Evolutionary conservation across 164 flowering plant species (phyloP).

Genomic region (Chimonanthus salicifolius): DNA sequence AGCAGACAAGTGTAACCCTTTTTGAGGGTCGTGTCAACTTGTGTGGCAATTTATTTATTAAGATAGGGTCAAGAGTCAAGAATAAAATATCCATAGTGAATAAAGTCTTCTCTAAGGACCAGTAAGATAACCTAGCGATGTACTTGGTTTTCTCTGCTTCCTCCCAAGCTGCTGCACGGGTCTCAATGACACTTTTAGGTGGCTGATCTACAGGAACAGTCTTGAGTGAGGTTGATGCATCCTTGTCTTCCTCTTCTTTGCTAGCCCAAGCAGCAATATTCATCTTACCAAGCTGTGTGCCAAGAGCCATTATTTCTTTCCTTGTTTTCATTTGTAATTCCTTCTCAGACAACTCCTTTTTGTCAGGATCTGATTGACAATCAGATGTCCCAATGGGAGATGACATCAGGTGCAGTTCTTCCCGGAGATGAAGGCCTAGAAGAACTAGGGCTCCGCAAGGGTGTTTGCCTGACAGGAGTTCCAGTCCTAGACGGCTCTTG

Average conservation of each 20-base stretch:
- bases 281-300: constrained; percentile 73
- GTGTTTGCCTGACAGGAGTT: constrained; percentile 80
- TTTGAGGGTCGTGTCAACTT: not conserved
- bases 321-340: constrained; percentile 77
- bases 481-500: constrained; percentile 92
- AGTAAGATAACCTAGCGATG: constrained; percentile 57
- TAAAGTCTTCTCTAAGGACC: not conserved
- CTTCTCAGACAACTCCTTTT: constrained; percentile 53
- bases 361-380: constrained; percentile 22
- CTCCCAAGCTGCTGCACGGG: constrained; percentile 88
- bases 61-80: not conserved
- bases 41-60: not conserved
- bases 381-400: constrained; percentile 22
- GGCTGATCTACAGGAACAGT: constrained; percentile 25
- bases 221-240: constrained; percentile 50
- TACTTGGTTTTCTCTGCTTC: constrained; percentile 88
- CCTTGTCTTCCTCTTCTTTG: constrained; percentile 65
- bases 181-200: constrained; percentile 47
- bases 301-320: constrained; percentile 76
- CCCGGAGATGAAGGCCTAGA: constrained; percentile 74
- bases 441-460: constrained; percentile 58
- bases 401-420: constrained; percentile 37
- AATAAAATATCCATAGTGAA: not conserved
- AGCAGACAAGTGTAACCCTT: too few species aligned
- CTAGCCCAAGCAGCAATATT: constrained; percentile 96